A percentile compares a stretch with the other conserved stretches of the same genome.
Conservation (phyloP, 345 rosid genomes). For the Hirschfeldia incana region DNA sequence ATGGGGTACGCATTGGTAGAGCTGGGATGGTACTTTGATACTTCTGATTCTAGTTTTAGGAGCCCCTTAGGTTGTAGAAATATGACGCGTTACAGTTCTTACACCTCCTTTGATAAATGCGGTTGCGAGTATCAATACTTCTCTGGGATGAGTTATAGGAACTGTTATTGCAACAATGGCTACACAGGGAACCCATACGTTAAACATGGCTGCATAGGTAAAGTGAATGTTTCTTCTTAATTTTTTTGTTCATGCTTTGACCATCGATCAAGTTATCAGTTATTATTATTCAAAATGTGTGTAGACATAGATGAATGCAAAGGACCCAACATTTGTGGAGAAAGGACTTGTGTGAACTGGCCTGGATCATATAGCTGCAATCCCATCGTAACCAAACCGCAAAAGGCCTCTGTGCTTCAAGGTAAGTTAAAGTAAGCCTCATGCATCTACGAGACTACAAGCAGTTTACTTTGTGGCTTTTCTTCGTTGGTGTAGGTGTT, state of each 20-base stretch:
- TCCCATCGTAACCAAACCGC: slow-evolving; percentile 1
- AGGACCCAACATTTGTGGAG: slow-evolving; percentile 16
- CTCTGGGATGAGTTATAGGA: slow-evolving; percentile 20
- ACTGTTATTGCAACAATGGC: slow-evolving; percentile 41
- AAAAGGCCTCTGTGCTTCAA: not conserved
- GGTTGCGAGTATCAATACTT: slow-evolving; percentile 14
- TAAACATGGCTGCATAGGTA: slow-evolving; percentile 42
- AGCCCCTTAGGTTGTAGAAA: slow-evolving; percentile 24
- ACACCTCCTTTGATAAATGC: not conserved
- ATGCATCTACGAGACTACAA: not conserved
- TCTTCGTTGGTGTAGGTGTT: slow-evolving; percentile 2
- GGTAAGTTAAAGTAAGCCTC: slow-evolving; percentile 13
- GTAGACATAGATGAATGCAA: slow-evolving; percentile 35
- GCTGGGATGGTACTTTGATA: slow-evolving; percentile 46
- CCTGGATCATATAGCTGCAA: not conserved
- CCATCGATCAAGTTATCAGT: not conserved
- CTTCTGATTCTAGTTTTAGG: slow-evolving; percentile 24
- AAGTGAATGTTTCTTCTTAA: not conserved
- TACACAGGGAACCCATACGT: slow-evolving; percentile 50
- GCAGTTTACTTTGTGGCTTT: not conserved
- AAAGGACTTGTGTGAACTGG: not conserved
- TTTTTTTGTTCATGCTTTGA: not conserved
- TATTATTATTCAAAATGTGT: not conserved
- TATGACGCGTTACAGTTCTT: slow-evolving; percentile 7
- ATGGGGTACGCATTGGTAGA: slow-evolving; percentile 16